Base-by-base conservation (phyloP, 2,329 filamentous ascomycete genomes). In the Tolypocladium amazonense region DNA sequence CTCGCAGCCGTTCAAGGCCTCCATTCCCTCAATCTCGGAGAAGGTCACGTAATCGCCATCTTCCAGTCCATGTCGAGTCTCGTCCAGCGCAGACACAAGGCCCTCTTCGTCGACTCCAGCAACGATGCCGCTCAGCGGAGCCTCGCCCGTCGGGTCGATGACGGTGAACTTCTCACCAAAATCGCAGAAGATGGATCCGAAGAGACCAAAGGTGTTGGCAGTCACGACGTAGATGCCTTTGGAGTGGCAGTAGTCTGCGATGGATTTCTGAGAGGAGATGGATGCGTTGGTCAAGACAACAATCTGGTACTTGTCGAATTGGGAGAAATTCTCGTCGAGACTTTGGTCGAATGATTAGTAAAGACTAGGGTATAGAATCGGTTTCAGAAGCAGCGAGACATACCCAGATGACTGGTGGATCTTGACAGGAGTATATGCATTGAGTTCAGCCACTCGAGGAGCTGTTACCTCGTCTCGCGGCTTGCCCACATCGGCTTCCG, bases 11-110 rank as follows among this genome's bases (percentile, higher is more conserved):
- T 99, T 99, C 63, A 99, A 75, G 7, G 76, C 86, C 62, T 96
- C 92, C 89, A 99, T 90, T 27, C 94, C 94, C 77, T 94, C 86
- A 27, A 99, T 73, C 72, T 99, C 94, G 2, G 90, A 88, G 73
- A 99, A 99, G 11, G 91, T 96, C 59, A 99, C 92, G 72, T 88
- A 96, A 72, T 99, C 94, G 27, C 93, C 94, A 79, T 99, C 94
- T 74, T 97, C 92, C 45, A 99, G 80, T 6, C 94, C 94, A 73
- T 99, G 94, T 59, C 94, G 85, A 12, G 92, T 94, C 78, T 99
- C 94, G 66, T 99, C 94, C 35, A 97, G 80, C 12, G 92, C 92
- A 15, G 93, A 96, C 4, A 99, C 93, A 56, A 97, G 72, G 25
- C 94, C 94, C 53, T 94, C 89, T 63, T 94, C 89, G 67, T 95